These are phyloP conservation scores for Aspergillus affinis DNA, from an alignment of 495 filamentous ascomycete species.

Conservation along the genomic window DNA sequence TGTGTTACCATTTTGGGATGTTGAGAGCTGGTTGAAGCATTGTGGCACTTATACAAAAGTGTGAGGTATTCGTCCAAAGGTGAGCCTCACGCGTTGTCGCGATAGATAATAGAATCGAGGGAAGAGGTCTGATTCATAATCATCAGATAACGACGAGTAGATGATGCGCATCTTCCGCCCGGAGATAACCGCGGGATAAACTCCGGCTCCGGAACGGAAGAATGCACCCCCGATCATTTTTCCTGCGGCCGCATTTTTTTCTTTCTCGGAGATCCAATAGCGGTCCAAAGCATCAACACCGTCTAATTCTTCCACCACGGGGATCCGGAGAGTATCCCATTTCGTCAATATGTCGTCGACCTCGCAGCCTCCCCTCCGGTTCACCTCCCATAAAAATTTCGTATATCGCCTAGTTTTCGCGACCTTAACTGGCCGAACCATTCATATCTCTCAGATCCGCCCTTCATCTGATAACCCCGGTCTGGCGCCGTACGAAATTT, in stretches of 20 bases:
- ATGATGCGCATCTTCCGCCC: conserved; percentile 4
- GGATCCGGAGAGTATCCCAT: conserved; percentile 13
- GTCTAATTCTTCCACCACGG: conserved; percentile 8
- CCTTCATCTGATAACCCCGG: conserved; percentile 78
- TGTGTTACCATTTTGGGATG: conserved; percentile 76
- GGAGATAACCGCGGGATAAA: conserved; percentile 18
- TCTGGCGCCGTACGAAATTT: conserved; percentile 88
- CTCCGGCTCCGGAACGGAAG: conserved; percentile 4
- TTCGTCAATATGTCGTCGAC: conserved; percentile 37
- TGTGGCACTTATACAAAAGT: conserved; percentile 1
- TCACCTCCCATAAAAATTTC: conserved; percentile 81
- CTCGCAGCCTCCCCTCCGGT: conserved; percentile 56
- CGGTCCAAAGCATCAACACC: not conserved
- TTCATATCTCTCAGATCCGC: conserved; percentile 93
- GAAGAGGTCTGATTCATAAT: too few relatives aligned
- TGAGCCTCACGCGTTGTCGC: not conserved
- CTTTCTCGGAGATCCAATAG: conserved; percentile 19
- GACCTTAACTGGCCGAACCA: conserved; percentile 82
- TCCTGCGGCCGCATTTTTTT: conserved; percentile 35
- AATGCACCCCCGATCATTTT: conserved; percentile 22
- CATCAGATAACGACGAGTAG: too few relatives aligned
- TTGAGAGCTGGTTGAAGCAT: conserved; percentile 59
- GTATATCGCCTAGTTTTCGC: conserved; percentile 82
- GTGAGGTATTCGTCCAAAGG: not conserved
- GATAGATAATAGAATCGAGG: too few relatives aligned